Base-by-base conservation (phyloP, 1,284 basidiomycete genomes). In the Apiotrichum siamense region DNA sequence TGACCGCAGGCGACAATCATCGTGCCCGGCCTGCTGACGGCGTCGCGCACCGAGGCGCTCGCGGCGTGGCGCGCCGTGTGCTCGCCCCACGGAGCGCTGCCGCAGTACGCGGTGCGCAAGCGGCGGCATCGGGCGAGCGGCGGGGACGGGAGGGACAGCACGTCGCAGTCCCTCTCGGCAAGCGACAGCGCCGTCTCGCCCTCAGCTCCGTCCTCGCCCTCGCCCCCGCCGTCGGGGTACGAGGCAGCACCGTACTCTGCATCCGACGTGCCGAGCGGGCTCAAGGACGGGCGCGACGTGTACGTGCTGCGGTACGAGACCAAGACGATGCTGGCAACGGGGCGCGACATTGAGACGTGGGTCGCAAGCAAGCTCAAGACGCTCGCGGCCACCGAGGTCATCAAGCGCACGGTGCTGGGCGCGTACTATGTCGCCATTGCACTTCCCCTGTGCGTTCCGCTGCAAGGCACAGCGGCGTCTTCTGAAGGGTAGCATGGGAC, bases 371-470 rank as follows among this genome's bases (percentile, higher is more conserved):
- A 74, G 62, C 52, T 77, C n/a, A 70, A 76, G 43, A 62, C 62
- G 3, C 69, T 75, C 50, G 67, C 75, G 21, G 74, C 73, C 33
- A 67, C 64, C 20, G 76, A 80, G 57, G 69, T 80, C 50, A 70
- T 81, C 63, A 80, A 80, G 60, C 70, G 75, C n/a, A 81, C 79
- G 0, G 74, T 77, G 0, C 65, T 80, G 40, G 70, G 68, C 10
- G 79, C 79, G 4, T 78, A 79, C 44, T 75, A 79, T 43, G 75
- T 76, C 0, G 80, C 79, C 3, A 74, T 81, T 45, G 75, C 77
- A 10, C 59, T 80, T 6, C 79, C 79, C 0, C 54, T 79, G 64
- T 70, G 47, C n/a, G n/a, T n/a, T n/a, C n/a, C n/a, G n/a, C n/a
- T n/a, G n/a, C n/a, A n/a, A n/a, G n/a, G n/a, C n/a, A n/a, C n/a